Evolutionary conservation across 805 yeast genomes (phyloP).

Genomic region (Saccharomycopsis olivae): DNA sequence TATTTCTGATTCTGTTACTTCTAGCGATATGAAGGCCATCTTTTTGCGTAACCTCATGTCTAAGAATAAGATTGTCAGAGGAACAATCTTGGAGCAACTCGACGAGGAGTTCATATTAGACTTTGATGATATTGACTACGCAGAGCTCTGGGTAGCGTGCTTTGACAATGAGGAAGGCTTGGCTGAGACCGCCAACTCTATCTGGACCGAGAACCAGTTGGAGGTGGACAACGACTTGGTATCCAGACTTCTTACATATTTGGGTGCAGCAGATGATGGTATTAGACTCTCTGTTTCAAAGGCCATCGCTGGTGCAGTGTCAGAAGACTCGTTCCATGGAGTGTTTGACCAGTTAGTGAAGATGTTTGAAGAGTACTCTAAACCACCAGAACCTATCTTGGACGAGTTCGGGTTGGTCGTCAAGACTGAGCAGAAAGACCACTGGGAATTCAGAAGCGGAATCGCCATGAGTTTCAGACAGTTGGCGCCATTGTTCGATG

Average conservation of each 20-base stretch:
- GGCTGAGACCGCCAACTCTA: slow-evolving; percentile 59
- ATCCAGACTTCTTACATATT: slow-evolving; percentile 34
- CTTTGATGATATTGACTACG: slow-evolving; percentile 33
- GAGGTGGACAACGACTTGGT: slow-evolving; percentile 36
- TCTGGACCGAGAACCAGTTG: slow-evolving; percentile 75
- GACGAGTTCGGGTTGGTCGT: slow-evolving; percentile 77
- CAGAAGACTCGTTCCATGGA: slow-evolving; percentile 18
- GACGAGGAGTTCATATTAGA: slow-evolving; percentile 73
- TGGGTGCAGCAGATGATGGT: slow-evolving; percentile 51
- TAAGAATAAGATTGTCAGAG: slow-evolving; percentile 61
- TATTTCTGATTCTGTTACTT: slow-evolving; percentile 50
- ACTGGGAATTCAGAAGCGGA: slow-evolving; percentile 82
- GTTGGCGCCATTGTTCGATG: slow-evolving; percentile 34
- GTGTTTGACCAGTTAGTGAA: slow-evolving; percentile 38
- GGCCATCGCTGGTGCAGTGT: slow-evolving; percentile 52
- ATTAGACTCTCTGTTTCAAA: slow-evolving; percentile 64
- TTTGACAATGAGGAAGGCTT: slow-evolving; percentile 62
- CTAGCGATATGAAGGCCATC: slow-evolving; percentile 47
- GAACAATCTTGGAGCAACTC: slow-evolving; percentile 68
- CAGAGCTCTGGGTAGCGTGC: slow-evolving; percentile 68
- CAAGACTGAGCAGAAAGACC: slow-evolving; percentile 55
- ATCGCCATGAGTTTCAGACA: slow-evolving; percentile 58
- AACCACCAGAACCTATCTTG: slow-evolving; percentile 64
- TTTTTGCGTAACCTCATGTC: slow-evolving; percentile 42
- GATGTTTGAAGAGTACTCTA: slow-evolving; percentile 47